phyloP scores from a whole-genome alignment of 306 rosid species.

The Gillenia trifoliata region DNA sequence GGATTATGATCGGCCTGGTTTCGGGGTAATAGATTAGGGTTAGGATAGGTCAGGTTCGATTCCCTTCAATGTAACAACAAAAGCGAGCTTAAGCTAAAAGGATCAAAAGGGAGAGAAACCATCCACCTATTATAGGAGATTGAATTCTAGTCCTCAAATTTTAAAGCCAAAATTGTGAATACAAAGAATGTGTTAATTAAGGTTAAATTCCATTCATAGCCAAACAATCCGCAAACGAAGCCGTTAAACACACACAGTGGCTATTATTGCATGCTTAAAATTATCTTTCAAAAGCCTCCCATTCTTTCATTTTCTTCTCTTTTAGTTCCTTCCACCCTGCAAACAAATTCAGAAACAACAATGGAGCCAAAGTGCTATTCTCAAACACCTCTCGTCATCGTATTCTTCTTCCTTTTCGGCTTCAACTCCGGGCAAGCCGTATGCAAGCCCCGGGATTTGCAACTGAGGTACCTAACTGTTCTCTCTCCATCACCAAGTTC shows the following conservation, averaged over 20 bases:
- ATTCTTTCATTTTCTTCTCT: background rate
- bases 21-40: background rate
- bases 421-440: background rate
- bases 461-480: too few species aligned
- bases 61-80: too few species aligned
- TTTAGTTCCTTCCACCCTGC: background rate
- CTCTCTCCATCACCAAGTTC: background rate
- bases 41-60: too few species aligned
- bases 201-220: background rate
- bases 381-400: background rate
- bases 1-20: too few species aligned
- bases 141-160: background rate
- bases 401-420: constrained; percentile 12
- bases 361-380: background rate
- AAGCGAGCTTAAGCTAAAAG: too few species aligned
- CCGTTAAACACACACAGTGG: background rate
- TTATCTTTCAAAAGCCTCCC: background rate
- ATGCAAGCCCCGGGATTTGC: background rate
- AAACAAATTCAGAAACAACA: background rate
- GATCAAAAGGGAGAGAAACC: background rate
- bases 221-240: background rate
- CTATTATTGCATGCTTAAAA: background rate
- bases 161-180: background rate
- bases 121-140: background rate
- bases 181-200: background rate